Percentiles rank a stretch among this genome's conserved stretches.
phyloP scores from a whole-genome alignment of 352 stramenopile species.

The Halophytophthora batemanensis region DNA sequence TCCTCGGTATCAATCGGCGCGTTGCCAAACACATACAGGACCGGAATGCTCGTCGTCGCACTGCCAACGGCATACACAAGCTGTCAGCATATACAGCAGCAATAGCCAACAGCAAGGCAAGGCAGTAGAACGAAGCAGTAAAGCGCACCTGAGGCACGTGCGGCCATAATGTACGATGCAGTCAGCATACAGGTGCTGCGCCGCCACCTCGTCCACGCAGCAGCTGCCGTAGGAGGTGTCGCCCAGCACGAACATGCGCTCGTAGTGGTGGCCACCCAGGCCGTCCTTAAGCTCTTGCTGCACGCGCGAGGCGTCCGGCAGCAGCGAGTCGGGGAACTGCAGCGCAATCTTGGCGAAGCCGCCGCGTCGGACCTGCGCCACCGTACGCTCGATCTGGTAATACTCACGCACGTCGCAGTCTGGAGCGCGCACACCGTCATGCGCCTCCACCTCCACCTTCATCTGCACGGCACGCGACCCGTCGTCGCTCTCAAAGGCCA shows the following conservation, averaged over 20 bases:
- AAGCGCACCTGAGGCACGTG: slow-evolving; percentile 79
- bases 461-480: slow-evolving; percentile 71
- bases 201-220: slow-evolving; percentile 95
- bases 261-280: slow-evolving; percentile 33
- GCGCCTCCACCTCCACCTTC: slow-evolving; percentile 52
- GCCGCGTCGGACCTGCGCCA: slow-evolving; percentile 52
- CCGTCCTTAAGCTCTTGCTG: slow-evolving; percentile 71
- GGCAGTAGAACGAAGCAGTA: not conserved
- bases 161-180: slow-evolving; percentile 95
- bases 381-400: slow-evolving; percentile 67
- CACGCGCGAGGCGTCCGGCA: slow-evolving; percentile 86
- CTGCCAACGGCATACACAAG: slow-evolving; percentile 19
- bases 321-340: slow-evolving; percentile 94
- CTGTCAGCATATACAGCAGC: slow-evolving; percentile 1
- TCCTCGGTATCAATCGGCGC: slow-evolving; percentile 54
- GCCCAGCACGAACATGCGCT: slow-evolving; percentile 92
- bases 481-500: slow-evolving; percentile 82
- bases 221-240: slow-evolving; percentile 96
- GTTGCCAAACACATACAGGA: slow-evolving; percentile 91
- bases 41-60: slow-evolving; percentile 76
- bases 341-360: slow-evolving; percentile 85
- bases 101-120: not conserved
- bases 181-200: slow-evolving; percentile 92
- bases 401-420: slow-evolving; percentile 44
- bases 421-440: slow-evolving; percentile 44